Conservation (phyloP, 768 basidiomycete species). For the Leucocoprinus leucothites region DNA sequence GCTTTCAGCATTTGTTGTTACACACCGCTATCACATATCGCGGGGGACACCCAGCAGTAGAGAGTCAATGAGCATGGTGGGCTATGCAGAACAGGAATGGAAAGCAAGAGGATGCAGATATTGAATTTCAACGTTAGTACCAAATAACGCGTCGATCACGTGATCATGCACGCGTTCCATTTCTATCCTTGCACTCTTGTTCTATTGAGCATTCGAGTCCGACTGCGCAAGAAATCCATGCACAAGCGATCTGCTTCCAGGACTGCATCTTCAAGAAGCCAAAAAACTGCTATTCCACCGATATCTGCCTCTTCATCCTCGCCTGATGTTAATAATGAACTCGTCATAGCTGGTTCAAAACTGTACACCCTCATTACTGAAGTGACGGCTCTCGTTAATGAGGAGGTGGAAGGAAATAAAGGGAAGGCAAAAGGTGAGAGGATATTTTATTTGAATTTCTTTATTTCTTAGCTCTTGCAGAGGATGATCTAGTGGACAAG, state of each 20-base stretch:
- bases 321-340: conserved; percentile 1
- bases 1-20: no score
- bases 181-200: not conserved
- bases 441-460: not conserved
- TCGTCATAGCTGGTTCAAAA: not conserved
- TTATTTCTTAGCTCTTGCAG: not conserved
- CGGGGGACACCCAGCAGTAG: no score
- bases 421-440: conserved; percentile 2
- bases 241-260: conserved; percentile 9
- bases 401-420: not conserved
- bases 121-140: no score
- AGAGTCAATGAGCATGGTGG: no score
- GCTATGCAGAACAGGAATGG: no score
- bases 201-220: not conserved
- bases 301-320: conserved; percentile 2
- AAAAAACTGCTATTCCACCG: not conserved
- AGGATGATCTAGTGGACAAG: not conserved
- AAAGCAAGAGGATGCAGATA: no score
- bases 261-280: not conserved
- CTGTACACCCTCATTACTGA: conserved; percentile 5
- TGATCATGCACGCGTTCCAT: conserved; percentile 1
- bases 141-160: conserved; percentile 2
- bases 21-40: no score
- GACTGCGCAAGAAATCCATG: not conserved
- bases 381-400: not conserved